Conservation (phyloP, 202 grass and related monocot species). For the Carex arenaria region DNA sequence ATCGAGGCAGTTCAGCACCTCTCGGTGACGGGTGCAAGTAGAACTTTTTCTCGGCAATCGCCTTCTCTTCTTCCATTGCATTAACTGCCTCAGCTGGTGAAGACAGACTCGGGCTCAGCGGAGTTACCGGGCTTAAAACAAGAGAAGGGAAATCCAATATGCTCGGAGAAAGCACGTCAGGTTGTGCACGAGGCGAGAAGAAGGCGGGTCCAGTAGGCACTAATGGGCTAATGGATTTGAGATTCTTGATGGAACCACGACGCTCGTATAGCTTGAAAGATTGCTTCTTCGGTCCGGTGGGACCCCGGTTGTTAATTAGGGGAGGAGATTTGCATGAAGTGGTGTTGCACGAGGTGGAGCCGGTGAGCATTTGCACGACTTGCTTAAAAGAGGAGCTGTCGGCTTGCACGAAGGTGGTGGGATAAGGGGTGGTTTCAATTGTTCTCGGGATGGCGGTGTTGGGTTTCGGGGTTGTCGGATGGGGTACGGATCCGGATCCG, state of each 20-base stretch:
- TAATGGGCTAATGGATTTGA: slow-evolving; percentile 84
- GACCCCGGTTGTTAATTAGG: background rate
- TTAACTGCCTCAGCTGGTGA: slow-evolving; percentile 32
- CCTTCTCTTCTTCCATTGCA: slow-evolving; percentile 61
- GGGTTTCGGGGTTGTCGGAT: slow-evolving; percentile 41
- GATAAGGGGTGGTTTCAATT: slow-evolving; percentile 70
- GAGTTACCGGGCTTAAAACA: slow-evolving; percentile 77
- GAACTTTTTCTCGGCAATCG: slow-evolving; percentile 70
- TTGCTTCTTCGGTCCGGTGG: slow-evolving; percentile 60
- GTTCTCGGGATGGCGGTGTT: slow-evolving; percentile 40
- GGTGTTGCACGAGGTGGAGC: slow-evolving; percentile 40
- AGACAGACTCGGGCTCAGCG: slow-evolving; percentile 56
- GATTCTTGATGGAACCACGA: slow-evolving; percentile 72
- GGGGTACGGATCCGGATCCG: slow-evolving; percentile 31
- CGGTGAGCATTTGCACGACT: slow-evolving; percentile 98
- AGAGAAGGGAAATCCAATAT: slow-evolving; percentile 82
- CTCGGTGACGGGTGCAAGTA: slow-evolving; percentile 78
- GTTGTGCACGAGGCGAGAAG: slow-evolving; percentile 43
- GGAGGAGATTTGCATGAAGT: slow-evolving; percentile 14
- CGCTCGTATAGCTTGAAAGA: slow-evolving; percentile 95
- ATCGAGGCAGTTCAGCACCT: slow-evolving; percentile 43
- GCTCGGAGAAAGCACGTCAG: slow-evolving; percentile 86
- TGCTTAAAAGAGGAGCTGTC: slow-evolving; percentile 87
- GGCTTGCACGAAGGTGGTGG: slow-evolving; percentile 91
- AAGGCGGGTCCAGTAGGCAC: slow-evolving; percentile 44